phyloP scores from a whole-genome alignment of 163 green algal genomes.

The Chlorella variabilis region DNA sequence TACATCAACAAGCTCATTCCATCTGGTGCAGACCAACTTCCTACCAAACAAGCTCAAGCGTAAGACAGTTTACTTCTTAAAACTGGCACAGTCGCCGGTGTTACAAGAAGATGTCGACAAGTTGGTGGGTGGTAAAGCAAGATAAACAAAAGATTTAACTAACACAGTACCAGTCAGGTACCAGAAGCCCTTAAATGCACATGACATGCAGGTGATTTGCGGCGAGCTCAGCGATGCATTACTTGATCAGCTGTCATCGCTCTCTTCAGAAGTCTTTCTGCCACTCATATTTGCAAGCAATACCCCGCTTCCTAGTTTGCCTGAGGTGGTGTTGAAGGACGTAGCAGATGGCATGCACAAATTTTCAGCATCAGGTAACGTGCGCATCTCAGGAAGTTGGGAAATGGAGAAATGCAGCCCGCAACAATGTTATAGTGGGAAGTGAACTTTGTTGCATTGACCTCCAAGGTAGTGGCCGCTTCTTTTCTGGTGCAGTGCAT shows the following conservation, averaged over 20 bases:
- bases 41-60: constrained; percentile 79
- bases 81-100: constrained; percentile 50
- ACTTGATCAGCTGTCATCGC: constrained; percentile 78
- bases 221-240: constrained; percentile 82
- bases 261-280: constrained; percentile 88
- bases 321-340: constrained; percentile 84
- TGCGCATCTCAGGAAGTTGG: constrained; percentile 19
- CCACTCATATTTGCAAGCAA: constrained; percentile 77
- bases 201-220: constrained; percentile 65
- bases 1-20: background rate
- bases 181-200: too few species aligned
- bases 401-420: background rate
- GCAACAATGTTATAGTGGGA: background rate
- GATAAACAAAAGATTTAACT: too few species aligned
- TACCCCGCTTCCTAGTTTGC: constrained; percentile 75
- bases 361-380: constrained; percentile 84
- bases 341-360: constrained; percentile 88
- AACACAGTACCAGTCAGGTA: background rate
- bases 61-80: constrained; percentile 91
- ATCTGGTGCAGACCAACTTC: constrained; percentile 63
- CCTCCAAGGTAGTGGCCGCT: background rate
- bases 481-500: constrained; percentile 61
- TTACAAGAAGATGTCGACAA: constrained; percentile 76
- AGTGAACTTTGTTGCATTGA: background rate
- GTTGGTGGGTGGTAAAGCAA: constrained; percentile 24